A percentile compares a stretch with the other conserved stretches of the same genome.
Conservation (phyloP, 2,329 filamentous ascomycete species). For the Penicillium sumatraense region DNA sequence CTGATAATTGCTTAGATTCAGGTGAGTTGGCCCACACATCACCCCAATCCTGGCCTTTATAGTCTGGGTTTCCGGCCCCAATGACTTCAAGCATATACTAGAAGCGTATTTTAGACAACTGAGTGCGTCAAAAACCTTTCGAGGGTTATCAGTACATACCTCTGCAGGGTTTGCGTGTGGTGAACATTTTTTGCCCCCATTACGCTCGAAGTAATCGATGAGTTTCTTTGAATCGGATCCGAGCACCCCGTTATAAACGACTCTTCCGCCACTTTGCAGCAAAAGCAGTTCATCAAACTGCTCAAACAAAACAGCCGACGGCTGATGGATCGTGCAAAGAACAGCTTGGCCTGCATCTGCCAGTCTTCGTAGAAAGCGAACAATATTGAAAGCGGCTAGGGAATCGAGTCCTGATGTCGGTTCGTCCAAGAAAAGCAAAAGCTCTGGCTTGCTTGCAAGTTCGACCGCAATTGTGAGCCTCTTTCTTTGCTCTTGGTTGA, state of each 20-base stretch:
- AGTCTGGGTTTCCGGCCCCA: constrained; percentile 66
- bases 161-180: constrained; percentile 73
- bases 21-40: constrained; percentile 63
- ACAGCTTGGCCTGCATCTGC: constrained; percentile 82
- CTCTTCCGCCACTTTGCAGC: constrained; percentile 75
- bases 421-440: constrained; percentile 66
- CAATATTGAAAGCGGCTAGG: constrained; percentile 69
- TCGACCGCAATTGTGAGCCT: constrained; percentile 68
- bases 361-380: constrained; percentile 65
- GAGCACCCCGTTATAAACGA: constrained; percentile 86
- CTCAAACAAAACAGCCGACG: constrained; percentile 83
- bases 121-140: neutral
- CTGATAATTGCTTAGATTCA: constrained; percentile 51
- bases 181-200: constrained; percentile 65
- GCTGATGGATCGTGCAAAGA: constrained; percentile 89
- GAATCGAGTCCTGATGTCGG: constrained; percentile 70
- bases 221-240: constrained; percentile 73
- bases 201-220: constrained; percentile 70
- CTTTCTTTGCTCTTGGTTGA: constrained; percentile 70
- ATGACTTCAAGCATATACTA: constrained; percentile 82
- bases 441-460: constrained; percentile 64
- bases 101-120: neutral
- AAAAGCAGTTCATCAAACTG: constrained; percentile 84
- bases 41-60: constrained; percentile 65
- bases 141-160: constrained; percentile 31